Conservation (phyloP, 2,329 filamentous ascomycete species). For the Fusarium sp. region DNA sequence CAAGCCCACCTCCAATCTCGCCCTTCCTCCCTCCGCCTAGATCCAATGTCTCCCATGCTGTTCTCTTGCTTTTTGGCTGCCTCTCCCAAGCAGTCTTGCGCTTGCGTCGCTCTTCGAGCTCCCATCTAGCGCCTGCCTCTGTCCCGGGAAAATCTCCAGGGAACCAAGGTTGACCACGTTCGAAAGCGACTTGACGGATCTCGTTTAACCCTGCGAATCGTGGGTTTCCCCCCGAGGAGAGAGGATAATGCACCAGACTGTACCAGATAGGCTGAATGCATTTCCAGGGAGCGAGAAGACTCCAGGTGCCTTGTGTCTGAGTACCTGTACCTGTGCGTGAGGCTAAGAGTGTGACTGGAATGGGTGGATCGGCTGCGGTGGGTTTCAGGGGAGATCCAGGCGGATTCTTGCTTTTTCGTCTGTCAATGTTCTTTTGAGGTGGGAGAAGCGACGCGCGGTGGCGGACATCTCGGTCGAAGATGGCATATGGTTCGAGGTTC, state of each 20-base stretch:
- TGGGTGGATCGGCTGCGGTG: constrained; percentile 76
- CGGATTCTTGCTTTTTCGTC: constrained; percentile 75
- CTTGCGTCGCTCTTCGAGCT: constrained; percentile 76
- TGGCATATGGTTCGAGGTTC: constrained; percentile 60
- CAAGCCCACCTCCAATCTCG: constrained; percentile 86
- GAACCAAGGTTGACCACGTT: constrained; percentile 85
- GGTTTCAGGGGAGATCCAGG: constrained; percentile 76
- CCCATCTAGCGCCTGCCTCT: constrained; percentile 84
- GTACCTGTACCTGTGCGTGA: constrained; percentile 65
- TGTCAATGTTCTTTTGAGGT: constrained; percentile 86
- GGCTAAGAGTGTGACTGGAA: constrained; percentile 82
- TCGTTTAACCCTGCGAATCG: constrained; percentile 88
- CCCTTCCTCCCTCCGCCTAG: constrained; percentile 83
- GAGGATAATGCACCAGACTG: constrained; percentile 84
- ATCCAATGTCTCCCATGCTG: constrained; percentile 81
- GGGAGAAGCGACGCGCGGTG: constrained; percentile 77
- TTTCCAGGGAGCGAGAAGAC: constrained; percentile 89
- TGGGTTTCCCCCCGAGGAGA: constrained; percentile 85
- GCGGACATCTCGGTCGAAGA: constrained; percentile 80
- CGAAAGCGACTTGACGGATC: constrained; percentile 84
- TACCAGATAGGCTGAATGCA: constrained; percentile 91
- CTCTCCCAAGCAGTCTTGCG: constrained; percentile 85
- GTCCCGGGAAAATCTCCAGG: constrained; percentile 89
- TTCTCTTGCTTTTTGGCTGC: constrained; percentile 85
- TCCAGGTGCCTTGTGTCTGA: constrained; percentile 81